phyloP scores from a whole-genome alignment of 1,284 basidiomycete species.

The Phellopilus nigrolimitatus region DNA sequence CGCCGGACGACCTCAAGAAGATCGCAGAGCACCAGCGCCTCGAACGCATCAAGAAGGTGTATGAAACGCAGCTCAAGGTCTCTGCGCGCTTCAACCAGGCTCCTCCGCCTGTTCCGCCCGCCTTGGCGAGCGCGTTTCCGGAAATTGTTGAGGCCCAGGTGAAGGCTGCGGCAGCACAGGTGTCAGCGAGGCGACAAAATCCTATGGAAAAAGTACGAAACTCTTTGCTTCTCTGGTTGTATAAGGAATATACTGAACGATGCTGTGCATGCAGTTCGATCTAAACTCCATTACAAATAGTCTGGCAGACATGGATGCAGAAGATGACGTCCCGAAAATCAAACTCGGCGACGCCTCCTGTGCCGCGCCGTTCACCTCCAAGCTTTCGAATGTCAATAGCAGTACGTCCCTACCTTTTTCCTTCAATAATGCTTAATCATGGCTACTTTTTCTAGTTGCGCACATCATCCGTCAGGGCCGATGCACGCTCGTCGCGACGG shows the following conservation, averaged over 20 bases:
- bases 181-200: constrained; percentile 69
- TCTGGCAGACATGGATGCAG: constrained; percentile 87
- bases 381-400: constrained; percentile 88
- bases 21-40: constrained; percentile 88
- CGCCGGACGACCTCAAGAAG: constrained; percentile 84
- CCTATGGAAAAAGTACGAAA: constrained; percentile 94
- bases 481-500: constrained; percentile 93
- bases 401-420: constrained; percentile 47
- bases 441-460: constrained; percentile 50
- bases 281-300: constrained; percentile 83
- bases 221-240: constrained; percentile 17
- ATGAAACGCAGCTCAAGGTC: constrained; percentile 89
- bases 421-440: constrained; percentile 1
- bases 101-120: constrained; percentile 84
- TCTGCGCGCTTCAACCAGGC: constrained; percentile 86
- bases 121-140: constrained; percentile 80
- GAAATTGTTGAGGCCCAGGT: constrained; percentile 89
- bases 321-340: constrained; percentile 91
- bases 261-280: constrained; percentile 63
- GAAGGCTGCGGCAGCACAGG: constrained; percentile 61
- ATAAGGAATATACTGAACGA: neutral
- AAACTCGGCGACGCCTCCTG: constrained; percentile 96
- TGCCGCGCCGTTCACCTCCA: constrained; percentile 95
- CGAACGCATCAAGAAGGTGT: constrained; percentile 91
- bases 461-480: constrained; percentile 96